Base-by-base conservation (phyloP, 345 rosid genomes). In the Abelmoschus esculentus region DNA sequence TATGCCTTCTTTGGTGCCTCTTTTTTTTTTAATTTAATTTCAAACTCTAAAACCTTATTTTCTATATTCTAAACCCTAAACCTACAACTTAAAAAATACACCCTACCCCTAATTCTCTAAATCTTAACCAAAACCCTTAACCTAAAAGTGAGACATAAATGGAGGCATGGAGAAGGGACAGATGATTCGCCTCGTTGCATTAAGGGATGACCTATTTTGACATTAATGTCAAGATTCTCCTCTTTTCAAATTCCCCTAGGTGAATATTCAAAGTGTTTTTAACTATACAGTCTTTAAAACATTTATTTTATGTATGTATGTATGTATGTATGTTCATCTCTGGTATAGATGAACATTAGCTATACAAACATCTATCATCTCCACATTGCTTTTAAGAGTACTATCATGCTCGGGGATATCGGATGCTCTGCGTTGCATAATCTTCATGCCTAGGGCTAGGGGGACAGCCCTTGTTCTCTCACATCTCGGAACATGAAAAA, bases 401-500 rank as follows among this genome's bases (percentile, higher is more conserved):
- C 11, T 5, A 0, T 7, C 32, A 9, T 8, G 26, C 29, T 10
- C 15, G 11, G 60, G 3, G n/a, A 72, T 75, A 81, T 63, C 55
- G 83, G 19, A 57, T 71, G 55, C 71, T 73, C 70, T 76, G 78
- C 8, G 73, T 34, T 3, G 65, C 66, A 2, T 40, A 70, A 67
- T 75, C 75, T 60, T 80, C 85, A 8, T 72, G 77, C 58, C 78
- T 56, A 3, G 72, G 74, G 46, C 80, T 11, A 42, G 66, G 82
- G 86, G 47, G 75, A 89, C 73, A 81, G 96, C 31, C 88, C 89
- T 77, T 85, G 97, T 53, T 90, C 99, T 83, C 98, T 90, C 70
- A 83, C 83, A 69, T 90, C 96, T 81, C 96, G 89, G 73, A 96
- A 96, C 81, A 92, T 91, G 98, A 92, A 44, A 89, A 81, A 66